Evolutionary conservation across 2,329 filamentous ascomycete species (phyloP).

Genomic region (Aspergillus awamori): DNA sequence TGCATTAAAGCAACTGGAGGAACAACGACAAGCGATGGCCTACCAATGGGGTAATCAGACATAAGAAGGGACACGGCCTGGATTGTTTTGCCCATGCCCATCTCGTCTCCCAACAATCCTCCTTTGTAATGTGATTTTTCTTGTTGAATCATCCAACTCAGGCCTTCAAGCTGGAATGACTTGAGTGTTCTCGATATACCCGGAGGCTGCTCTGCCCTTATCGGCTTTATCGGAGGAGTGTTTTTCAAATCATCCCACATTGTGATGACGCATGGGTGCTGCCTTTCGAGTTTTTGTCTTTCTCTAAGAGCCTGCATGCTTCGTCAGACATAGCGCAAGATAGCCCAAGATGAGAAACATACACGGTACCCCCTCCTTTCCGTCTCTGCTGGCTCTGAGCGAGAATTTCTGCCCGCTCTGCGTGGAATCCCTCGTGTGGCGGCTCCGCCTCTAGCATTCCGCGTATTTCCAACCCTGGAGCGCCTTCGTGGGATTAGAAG

Average conservation of each 20-base stretch:
- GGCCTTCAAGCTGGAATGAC: slow-evolving; percentile 87
- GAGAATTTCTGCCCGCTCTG: slow-evolving; percentile 3
- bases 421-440: slow-evolving; percentile 2
- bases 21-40: slow-evolving; percentile 84
- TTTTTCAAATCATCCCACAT: slow-evolving; percentile 83
- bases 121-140: slow-evolving; percentile 84
- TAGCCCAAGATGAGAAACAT: slow-evolving; percentile 26
- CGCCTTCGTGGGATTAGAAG: slow-evolving; percentile 8
- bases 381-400: slow-evolving; percentile 9
- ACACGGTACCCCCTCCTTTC: slow-evolving; percentile 33
- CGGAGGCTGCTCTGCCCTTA: slow-evolving; percentile 69
- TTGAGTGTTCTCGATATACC: slow-evolving; percentile 84
- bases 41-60: slow-evolving; percentile 87
- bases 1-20: slow-evolving; percentile 95
- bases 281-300: slow-evolving; percentile 68
- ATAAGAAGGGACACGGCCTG: slow-evolving; percentile 97
- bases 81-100: slow-evolving; percentile 98
- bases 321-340: slow-evolving; percentile 33
- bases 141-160: slow-evolving; percentile 93
- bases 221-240: slow-evolving; percentile 66
- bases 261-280: slow-evolving; percentile 76
- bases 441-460: slow-evolving; percentile 5
- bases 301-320: slow-evolving; percentile 49
- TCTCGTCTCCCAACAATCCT: slow-evolving; percentile 91
- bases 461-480: not conserved